Evolutionary conservation across 352 stramenopile species (phyloP), one percentile per base, ranked within the genome.

Genomic region (Phytophthora gonapodyides): DNA sequence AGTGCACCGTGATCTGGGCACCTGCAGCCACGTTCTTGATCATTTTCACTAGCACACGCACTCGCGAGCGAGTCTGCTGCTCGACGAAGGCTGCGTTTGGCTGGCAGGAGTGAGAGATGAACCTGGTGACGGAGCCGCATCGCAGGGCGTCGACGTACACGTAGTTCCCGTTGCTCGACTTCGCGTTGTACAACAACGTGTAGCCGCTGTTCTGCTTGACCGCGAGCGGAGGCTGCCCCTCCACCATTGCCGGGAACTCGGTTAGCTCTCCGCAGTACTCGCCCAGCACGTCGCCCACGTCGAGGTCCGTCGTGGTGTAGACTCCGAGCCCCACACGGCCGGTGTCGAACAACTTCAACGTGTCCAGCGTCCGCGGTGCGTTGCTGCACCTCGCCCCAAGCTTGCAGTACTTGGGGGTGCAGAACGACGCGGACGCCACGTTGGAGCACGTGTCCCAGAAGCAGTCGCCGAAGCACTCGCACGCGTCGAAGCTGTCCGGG

Each of bases 381-480:
- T 15, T 41, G 36, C 36, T 41, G 36, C 36, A 30, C 56, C 52
- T 34, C 7, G 17, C 42, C 7, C 31, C 31, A 1, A 48, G 19
- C 9, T 48, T 48, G 42, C 42, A 48, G 7, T 8, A 34, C 5
- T 48, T n/a, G 7, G 13, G 24, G 24, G 24, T 30, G 24, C 24
- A 30, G 3, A 30, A 30, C 2, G 24, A 30, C 5, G 24, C 24
- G 5, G 24, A 30, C 24, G 24, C 24, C 24, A 30, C 24, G 24
- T 5, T 30, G 24, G 24, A 30, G 24, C 24, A 30, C 2, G 24
- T 30, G 6, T 30, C 24, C 24, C 24, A 30, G 6, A 30, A 30
- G 24, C 50, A 58, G 50, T 49, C 38, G 8, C 38, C 38, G 6
- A 58, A 13, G 38, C 27, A 58, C 50, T 42, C 8, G 50, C 27